These are phyloP conservation scores for Heterobasidion irregulare DNA, from an alignment of 1,284 basidiomycete species.

Conservation along the genomic window DNA sequence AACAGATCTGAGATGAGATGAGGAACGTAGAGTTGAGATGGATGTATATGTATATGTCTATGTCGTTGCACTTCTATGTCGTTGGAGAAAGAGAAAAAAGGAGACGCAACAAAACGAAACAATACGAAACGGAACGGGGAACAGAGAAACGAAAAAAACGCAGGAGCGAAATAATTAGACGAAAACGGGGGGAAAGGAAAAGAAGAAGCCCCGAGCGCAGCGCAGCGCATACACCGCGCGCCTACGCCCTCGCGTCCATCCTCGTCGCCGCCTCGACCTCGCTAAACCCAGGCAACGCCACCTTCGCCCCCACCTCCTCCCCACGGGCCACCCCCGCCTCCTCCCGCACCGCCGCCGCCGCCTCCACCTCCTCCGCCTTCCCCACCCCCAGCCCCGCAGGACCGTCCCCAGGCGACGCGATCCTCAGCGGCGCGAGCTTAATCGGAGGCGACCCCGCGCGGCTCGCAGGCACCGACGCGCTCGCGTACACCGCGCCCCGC, in stretches of 20 bases:
- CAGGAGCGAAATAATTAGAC: no score
- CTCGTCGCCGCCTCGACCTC: slow-evolving; percentile 49
- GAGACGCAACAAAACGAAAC: no score
- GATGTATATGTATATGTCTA: no score
- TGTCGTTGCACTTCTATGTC: no score
- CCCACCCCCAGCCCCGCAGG: not conserved
- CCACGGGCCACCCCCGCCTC: slow-evolving; percentile 6
- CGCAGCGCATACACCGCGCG: no score
- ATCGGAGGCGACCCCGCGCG: slow-evolving; percentile 62
- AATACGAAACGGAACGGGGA: no score
- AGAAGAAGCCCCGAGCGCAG: no score
- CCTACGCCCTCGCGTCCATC: not conserved
- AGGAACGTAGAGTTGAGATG: no score
- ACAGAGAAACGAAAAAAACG: no score
- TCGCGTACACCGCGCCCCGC: slow-evolving; percentile 9
- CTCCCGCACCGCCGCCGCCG: slow-evolving; percentile 10
- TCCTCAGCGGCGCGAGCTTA: slow-evolving; percentile 48
- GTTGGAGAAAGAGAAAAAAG: no score
- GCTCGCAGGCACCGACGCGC: slow-evolving; percentile 39
- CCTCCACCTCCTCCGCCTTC: slow-evolving; percentile 12
- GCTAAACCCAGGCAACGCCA: slow-evolving; percentile 51
- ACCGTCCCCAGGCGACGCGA: slow-evolving; percentile 11
- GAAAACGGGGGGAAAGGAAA: no score
- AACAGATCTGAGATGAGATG: no score
- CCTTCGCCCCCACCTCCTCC: slow-evolving; percentile 17